Base-by-base conservation (phyloP, 129 eudicot species). In the Flaveria linearis region DNA sequence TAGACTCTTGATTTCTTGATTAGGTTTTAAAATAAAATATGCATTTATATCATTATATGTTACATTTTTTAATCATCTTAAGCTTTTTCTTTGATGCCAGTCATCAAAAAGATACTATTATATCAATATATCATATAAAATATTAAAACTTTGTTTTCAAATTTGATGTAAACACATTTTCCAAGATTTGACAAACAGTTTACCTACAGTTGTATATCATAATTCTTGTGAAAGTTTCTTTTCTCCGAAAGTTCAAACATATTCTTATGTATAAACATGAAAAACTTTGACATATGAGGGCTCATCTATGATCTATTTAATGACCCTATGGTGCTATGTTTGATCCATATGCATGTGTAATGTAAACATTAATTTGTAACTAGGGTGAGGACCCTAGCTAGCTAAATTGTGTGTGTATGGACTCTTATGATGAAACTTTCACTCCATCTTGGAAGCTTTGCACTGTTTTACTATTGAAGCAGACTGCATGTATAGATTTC, bases 111-210 rank as follows among this genome's bases (percentile, higher is more conserved):
- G 64, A 30, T 42, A 28, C 51, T 41, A 71, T 65, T 49, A 41
- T 11, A 45, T 11, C 14, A 45, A 45, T 11, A 45, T 45, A 45
- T 45, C 14, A 45, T 45, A 45, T 45, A 9, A 45, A 8, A 45
- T 45, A 45, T 77, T 67, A 23, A 39, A 20, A 39, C 20, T 18
- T 76, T 75, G 20, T 18, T 76, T 67, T 51, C 56, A 78, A 60
- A 20, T 39, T 62, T 64, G 73, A 69, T 73, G 41, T 53, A 73
- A 64, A 69, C 79, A 80, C 83, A 80, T 65, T 65, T 66, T 53
- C 83, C 83, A 80, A 73, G 79, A 80, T 46, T 63, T 72, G 83
- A 79, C 74, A 72, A 61, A 80, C 64, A 72, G 78, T 73, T 73
- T 43, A 52, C 69, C 83, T 73, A 73, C 78, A 80, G 78, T 55